phyloP scores from a whole-genome alignment of 169 alveolate species.

The Plasmodium falciparum region DNA sequence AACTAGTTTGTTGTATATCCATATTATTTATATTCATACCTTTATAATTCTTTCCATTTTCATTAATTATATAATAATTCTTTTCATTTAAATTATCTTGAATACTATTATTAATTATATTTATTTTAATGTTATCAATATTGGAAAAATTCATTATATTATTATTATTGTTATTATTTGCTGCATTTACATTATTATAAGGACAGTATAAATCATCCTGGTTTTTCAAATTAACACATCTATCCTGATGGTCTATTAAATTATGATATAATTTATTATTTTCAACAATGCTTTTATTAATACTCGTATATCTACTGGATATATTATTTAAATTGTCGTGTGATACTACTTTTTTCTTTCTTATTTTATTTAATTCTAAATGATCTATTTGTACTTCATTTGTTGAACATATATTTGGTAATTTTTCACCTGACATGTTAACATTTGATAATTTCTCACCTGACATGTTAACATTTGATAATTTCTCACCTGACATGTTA shows the following conservation, averaged over 20 bases:
- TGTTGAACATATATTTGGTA: background rate
- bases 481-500: background rate
- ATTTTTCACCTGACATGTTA: background rate
- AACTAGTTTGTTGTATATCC: background rate
- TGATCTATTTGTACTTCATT: background rate
- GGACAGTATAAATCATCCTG: background rate
- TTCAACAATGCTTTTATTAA: no score
- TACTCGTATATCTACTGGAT: background rate
- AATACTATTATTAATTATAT: background rate
- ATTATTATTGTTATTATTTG: background rate
- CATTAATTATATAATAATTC: background rate
- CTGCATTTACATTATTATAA: background rate
- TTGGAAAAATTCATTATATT: constrained; percentile 14
- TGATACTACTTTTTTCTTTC: background rate
- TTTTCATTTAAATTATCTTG: background rate
- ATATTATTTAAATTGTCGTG: background rate
- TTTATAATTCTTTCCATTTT: background rate
- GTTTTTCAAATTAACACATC: background rate
- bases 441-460: background rate
- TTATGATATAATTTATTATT: background rate
- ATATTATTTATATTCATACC: background rate
- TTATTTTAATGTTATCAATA: constrained; percentile 4
- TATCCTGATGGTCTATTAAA: background rate
- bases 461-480: background rate
- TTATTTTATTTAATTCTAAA: background rate